Evolutionary conservation across 805 yeast genomes (phyloP).

Genomic region (Candida nitratophila): DNA sequence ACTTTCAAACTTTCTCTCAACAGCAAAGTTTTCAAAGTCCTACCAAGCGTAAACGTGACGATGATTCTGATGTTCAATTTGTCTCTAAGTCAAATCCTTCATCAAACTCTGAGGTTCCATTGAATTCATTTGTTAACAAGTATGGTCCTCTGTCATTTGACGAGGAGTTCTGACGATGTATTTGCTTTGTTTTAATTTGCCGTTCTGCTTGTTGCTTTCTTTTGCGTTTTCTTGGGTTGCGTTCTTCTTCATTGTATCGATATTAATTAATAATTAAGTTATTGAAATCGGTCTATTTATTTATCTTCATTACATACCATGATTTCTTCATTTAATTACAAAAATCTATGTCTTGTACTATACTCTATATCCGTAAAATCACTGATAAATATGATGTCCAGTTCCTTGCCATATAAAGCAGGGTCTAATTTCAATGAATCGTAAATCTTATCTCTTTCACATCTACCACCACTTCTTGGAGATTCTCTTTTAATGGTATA

Average conservation of each 20-base stretch:
- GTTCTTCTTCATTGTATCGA: not conserved
- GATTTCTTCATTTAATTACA: not conserved
- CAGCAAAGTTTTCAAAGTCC: not conserved
- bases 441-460: slow-evolving; percentile 27
- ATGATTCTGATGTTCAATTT: slow-evolving; percentile 9
- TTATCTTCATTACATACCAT: not conserved
- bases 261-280: too few species aligned
- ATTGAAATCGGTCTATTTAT: too few species aligned
- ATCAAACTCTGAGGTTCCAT: slow-evolving; percentile 2
- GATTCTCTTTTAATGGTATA: slow-evolving; percentile 69
- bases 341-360: slow-evolving; percentile 2
- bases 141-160: slow-evolving; percentile 40
- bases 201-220: not conserved
- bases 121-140: slow-evolving; percentile 22
- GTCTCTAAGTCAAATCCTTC: too few species aligned
- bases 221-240: not conserved
- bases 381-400: slow-evolving; percentile 46
- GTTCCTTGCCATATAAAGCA: slow-evolving; percentile 36
- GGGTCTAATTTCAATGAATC: slow-evolving; percentile 45
- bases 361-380: slow-evolving; percentile 62
- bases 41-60: slow-evolving; percentile 22
- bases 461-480: slow-evolving; percentile 31
- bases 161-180: slow-evolving; percentile 36
- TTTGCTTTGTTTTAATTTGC: not conserved
- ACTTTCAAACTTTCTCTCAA: slow-evolving; percentile 2